phyloP scores from a whole-genome alignment of 2,329 filamentous ascomycete species.

The Graphium sp. region DNA sequence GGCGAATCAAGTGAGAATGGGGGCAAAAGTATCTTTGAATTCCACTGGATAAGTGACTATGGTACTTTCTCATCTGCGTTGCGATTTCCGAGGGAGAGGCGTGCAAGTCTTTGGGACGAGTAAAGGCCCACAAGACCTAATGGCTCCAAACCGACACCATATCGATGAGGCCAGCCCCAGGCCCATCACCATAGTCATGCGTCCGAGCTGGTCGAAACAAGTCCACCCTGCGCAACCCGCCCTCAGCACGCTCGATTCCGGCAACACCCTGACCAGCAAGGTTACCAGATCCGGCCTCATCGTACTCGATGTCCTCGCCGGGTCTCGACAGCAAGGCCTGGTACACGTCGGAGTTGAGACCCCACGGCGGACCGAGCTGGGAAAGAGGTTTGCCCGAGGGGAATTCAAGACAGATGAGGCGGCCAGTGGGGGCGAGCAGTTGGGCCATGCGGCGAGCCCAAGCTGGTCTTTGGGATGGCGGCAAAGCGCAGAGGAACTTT shows the following conservation, averaged over 20 bases:
- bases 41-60: too few species aligned
- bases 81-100: too few species aligned
- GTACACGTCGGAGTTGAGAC: constrained; percentile 52
- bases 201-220: constrained; percentile 28
- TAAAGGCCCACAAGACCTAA: constrained; percentile 2
- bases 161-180: constrained; percentile 28
- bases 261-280: constrained; percentile 1
- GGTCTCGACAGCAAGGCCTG: constrained; percentile 53
- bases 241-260: not conserved
- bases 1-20: too few species aligned
- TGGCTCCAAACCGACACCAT: constrained; percentile 36
- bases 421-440: constrained; percentile 29
- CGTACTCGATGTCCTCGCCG: constrained; percentile 48
- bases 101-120: too few species aligned
- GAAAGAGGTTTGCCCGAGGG: constrained; percentile 53
- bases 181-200: constrained; percentile 25
- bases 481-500: constrained; percentile 47
- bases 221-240: constrained; percentile 3
- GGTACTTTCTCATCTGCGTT: constrained; percentile 1
- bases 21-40: too few species aligned
- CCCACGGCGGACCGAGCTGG: constrained; percentile 56
- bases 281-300: constrained; percentile 19
- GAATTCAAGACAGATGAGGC: constrained; percentile 56
- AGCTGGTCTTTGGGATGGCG: constrained; percentile 27
- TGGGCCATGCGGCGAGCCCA: constrained; percentile 36